Percentiles rank a stretch among this genome's conserved stretches.
Conservation (phyloP, 176 grass and related monocot species). For the Pontederia paniculata region DNA sequence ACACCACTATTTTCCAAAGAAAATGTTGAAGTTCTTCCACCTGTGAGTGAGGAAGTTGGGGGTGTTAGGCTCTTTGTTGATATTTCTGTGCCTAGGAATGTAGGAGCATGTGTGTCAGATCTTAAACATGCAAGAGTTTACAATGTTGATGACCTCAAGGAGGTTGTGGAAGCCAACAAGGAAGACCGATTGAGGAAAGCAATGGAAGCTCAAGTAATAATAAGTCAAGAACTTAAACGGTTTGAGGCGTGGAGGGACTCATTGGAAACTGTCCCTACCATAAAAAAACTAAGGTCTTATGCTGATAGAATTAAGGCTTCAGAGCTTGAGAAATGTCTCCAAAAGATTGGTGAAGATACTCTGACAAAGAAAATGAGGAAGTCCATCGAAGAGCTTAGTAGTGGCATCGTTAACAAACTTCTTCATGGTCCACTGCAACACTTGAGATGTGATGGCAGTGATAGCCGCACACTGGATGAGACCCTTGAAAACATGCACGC, state of each 20-base stretch:
- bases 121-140: conserved; percentile 7
- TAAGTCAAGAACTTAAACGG: conserved; percentile 10
- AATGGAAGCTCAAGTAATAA: conserved; percentile 17
- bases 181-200: conserved; percentile 15
- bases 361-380: conserved; percentile 18
- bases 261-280: conserved; percentile 15
- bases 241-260: conserved; percentile 22
- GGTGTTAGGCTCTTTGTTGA: conserved; percentile 10
- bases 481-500: conserved; percentile 19
- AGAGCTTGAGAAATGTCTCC: conserved; percentile 16
- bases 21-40: conserved; percentile 11
- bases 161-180: conserved; percentile 19
- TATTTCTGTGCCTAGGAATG: conserved; percentile 19
- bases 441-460: conserved; percentile 19
- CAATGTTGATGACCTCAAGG: conserved; percentile 16
- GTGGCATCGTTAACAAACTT: conserved; percentile 15
- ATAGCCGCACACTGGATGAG: conserved; percentile 16
- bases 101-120: conserved; percentile 7
- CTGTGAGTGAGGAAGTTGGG: conserved; percentile 13
- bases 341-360: conserved; percentile 14
- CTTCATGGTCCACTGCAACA: conserved; percentile 19
- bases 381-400: conserved; percentile 14
- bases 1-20: conserved; percentile 16
- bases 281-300: conserved; percentile 18
- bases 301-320: conserved; percentile 14